phyloP scores from a whole-genome alignment of 495 filamentous ascomycete species.

The Letharia lupina region DNA sequence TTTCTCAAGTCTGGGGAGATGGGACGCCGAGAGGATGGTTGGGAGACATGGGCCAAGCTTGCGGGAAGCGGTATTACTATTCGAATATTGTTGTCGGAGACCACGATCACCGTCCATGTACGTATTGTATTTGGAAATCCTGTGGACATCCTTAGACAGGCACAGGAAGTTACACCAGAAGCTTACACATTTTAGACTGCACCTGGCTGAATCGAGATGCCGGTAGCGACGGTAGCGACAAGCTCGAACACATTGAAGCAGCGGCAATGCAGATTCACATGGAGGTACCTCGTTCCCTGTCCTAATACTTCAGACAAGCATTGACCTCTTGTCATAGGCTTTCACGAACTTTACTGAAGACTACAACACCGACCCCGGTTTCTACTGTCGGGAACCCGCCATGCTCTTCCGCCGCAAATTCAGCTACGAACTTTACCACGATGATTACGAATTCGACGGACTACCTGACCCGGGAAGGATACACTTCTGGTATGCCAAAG shows the following conservation, averaged over 20 bases:
- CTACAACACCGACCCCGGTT: conserved; percentile 1
- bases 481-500: not conserved
- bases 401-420: not conserved
- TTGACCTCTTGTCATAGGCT: not conserved
- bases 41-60: conserved; percentile 7
- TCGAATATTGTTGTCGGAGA: conserved; percentile 2
- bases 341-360: not conserved
- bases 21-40: not conserved
- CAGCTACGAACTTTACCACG: not conserved
- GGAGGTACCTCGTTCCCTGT: not conserved
- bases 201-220: conserved; percentile 10
- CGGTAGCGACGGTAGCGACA: not conserved
- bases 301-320: not conserved
- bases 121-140: not conserved
- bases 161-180: too few relatives aligned
- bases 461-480: not conserved
- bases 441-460: not conserved
- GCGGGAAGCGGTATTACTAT: not conserved
- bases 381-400: not conserved
- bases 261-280: conserved; percentile 10
- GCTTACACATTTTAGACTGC: not conserved
- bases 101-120: not conserved
- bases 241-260: not conserved
- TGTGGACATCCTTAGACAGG: too few relatives aligned
- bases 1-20: not conserved